Evolutionary conservation across 805 yeast species (phyloP).

Genomic region (Kluyveromyces wickerhamii): DNA sequence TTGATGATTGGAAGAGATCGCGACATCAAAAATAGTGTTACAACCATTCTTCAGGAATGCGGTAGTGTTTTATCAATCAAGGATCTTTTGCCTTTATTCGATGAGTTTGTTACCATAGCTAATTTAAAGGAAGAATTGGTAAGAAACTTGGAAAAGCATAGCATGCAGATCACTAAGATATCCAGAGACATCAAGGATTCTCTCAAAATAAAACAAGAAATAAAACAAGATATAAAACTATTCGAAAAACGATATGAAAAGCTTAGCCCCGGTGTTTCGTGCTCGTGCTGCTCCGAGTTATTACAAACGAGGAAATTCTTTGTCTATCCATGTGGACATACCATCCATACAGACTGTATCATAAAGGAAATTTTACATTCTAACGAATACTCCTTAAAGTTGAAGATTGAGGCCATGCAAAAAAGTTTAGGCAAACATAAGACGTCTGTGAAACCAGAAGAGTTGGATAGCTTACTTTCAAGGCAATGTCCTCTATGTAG

Average conservation of each 20-base stretch:
- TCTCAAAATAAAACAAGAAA: constrained; percentile 47
- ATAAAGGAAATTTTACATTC: constrained; percentile 50
- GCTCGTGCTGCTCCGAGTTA: constrained; percentile 62
- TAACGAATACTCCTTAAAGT: constrained; percentile 60
- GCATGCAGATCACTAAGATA: constrained; percentile 53
- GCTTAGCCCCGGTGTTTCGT: constrained; percentile 78
- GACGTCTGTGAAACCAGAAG: constrained; percentile 28
- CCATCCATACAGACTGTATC: constrained; percentile 86
- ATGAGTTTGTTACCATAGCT: constrained; percentile 75
- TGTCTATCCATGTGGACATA: constrained; percentile 84
- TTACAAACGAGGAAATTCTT: constrained; percentile 66
- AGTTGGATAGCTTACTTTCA: constrained; percentile 52
- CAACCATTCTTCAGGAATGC: constrained; percentile 35
- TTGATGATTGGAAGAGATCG: constrained; percentile 24
- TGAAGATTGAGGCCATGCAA: constrained; percentile 42
- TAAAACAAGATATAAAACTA: constrained; percentile 49
- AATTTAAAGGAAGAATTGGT: constrained; percentile 80
- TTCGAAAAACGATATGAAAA: constrained; percentile 51
- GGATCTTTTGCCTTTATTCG: constrained; percentile 77
- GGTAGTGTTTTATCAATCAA: constrained; percentile 56
- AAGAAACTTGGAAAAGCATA: constrained; percentile 66
- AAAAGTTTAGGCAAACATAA: constrained; percentile 21
- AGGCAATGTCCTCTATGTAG: constrained; percentile 72
- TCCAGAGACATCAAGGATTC: constrained; percentile 74
- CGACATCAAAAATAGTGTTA: constrained; percentile 28